These are phyloP conservation scores for Fomitopsis pulvina DNA, from an alignment of 768 basidiomycete species.

Conservation along the genomic window DNA sequence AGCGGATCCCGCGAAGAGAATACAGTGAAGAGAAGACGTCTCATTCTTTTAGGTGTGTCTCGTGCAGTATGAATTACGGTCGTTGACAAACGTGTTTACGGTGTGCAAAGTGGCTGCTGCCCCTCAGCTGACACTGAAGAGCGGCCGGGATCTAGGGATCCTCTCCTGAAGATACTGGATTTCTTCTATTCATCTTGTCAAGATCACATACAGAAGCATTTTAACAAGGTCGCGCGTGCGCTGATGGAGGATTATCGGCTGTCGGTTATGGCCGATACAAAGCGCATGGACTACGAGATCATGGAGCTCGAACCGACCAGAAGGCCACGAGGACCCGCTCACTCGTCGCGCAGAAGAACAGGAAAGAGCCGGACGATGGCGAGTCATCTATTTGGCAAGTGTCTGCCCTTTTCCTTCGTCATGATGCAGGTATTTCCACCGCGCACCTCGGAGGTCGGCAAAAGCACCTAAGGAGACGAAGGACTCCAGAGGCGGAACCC, in stretches of 20 bases:
- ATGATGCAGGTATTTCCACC: slow-evolving; percentile 76
- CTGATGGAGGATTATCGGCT: not conserved
- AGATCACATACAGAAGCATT: not conserved
- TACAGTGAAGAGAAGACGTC: no score
- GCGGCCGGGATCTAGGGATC: no score
- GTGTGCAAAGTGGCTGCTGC: no score
- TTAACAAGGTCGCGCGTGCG: not conserved
- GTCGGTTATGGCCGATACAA: not conserved
- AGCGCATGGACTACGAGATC: slow-evolving; percentile 43
- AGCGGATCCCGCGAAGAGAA: no score
- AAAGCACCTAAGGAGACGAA: slow-evolving; percentile 34
- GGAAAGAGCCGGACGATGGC: slow-evolving; percentile 57
- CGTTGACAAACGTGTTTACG: no score
- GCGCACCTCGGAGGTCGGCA: slow-evolving; percentile 45
- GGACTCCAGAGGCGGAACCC: slow-evolving; percentile 59
- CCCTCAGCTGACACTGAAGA: no score
- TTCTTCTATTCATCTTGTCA: not conserved
- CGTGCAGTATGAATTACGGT: no score
- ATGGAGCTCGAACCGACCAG: slow-evolving; percentile 64
- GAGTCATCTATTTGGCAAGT: slow-evolving; percentile 4
- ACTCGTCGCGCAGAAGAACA: slow-evolving; percentile 71
- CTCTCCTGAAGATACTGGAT: not conserved
- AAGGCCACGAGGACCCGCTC: slow-evolving; percentile 61
- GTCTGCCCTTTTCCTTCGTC: not conserved
- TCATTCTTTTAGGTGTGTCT: no score